Conservation (phyloP, 208 protist genomes). For the Trypanosoma boissoni region DNA sequence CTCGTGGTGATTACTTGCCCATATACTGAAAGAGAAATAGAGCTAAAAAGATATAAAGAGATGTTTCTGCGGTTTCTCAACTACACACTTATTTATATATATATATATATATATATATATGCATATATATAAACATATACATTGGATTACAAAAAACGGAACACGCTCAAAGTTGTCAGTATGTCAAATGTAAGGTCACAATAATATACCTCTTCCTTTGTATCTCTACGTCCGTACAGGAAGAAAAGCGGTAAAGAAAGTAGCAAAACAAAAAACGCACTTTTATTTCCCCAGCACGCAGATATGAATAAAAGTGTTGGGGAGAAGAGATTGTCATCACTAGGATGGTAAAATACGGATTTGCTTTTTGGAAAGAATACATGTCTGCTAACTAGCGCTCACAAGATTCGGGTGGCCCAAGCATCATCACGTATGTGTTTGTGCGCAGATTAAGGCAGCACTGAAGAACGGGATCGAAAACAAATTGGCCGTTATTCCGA, state of each 20-base stretch:
- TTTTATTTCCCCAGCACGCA: too few species aligned
- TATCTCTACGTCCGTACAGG: too few species aligned
- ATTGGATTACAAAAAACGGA: slow-evolving; percentile 1
- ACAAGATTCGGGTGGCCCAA: neutral
- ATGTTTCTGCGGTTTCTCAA: too few species aligned
- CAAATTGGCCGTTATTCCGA: slow-evolving; percentile 23
- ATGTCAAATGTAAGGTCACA: neutral
- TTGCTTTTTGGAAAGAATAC: neutral
- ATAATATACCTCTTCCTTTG: neutral
- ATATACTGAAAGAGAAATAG: too few species aligned
- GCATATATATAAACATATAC: slow-evolving; percentile 2
- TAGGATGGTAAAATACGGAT: too few species aligned
- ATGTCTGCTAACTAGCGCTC: neutral
- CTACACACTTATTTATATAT: slow-evolving; percentile 7
- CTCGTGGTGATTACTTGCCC: too few species aligned
- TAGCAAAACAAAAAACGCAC: too few species aligned
- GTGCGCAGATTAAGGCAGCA: slow-evolving; percentile 65
- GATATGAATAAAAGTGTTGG: too few species aligned
- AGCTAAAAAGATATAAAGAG: neutral
- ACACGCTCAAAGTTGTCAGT: too few species aligned
- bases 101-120: slow-evolving; percentile 3
- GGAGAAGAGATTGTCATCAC: too few species aligned
- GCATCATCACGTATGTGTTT: slow-evolving; percentile 33
- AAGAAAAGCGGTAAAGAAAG: too few species aligned
- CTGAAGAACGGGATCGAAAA: slow-evolving; percentile 73